phyloP scores from a whole-genome alignment of 2,329 filamentous ascomycete species.

The Decorospora gaudefroyi region DNA sequence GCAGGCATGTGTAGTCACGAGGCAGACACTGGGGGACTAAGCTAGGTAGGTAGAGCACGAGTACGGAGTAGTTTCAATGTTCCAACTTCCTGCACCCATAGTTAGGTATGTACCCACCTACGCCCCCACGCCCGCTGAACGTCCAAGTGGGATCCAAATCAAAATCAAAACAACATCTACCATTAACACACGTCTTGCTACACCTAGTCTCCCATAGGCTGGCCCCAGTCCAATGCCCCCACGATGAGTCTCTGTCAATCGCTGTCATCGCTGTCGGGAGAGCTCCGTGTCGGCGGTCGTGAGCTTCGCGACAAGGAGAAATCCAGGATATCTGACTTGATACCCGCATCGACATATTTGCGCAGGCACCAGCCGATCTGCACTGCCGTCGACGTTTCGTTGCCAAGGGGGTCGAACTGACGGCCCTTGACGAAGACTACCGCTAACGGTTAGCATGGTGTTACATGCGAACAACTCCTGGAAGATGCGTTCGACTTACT shows the following conservation, averaged over 20 bases:
- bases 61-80: too few species aligned
- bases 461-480: not conserved
- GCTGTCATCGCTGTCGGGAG: constrained; percentile 40
- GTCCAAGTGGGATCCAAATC: too few species aligned
- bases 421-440: constrained; percentile 52
- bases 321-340: constrained; percentile 53
- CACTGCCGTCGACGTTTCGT: constrained; percentile 48
- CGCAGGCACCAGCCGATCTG: constrained; percentile 54
- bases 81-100: too few species aligned
- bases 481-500: constrained; percentile 22
- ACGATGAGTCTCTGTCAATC: constrained; percentile 25
- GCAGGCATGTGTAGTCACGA: too few species aligned
- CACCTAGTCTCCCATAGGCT: not conserved
- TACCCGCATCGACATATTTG: constrained; percentile 52
- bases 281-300: constrained; percentile 47
- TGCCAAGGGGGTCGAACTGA: constrained; percentile 50
- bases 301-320: constrained; percentile 48
- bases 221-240: constrained; percentile 5
- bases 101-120: too few species aligned
- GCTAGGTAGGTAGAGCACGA: too few species aligned
- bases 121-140: too few species aligned
- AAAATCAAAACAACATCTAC: too few species aligned
- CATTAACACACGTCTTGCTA: not conserved
- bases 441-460: constrained; percentile 1
- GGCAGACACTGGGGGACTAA: too few species aligned